Evolutionary conservation across 2,329 filamentous ascomycete genomes (phyloP), one percentile per base, ranked within the genome.

Genomic region (Cytospora piceae): DNA sequence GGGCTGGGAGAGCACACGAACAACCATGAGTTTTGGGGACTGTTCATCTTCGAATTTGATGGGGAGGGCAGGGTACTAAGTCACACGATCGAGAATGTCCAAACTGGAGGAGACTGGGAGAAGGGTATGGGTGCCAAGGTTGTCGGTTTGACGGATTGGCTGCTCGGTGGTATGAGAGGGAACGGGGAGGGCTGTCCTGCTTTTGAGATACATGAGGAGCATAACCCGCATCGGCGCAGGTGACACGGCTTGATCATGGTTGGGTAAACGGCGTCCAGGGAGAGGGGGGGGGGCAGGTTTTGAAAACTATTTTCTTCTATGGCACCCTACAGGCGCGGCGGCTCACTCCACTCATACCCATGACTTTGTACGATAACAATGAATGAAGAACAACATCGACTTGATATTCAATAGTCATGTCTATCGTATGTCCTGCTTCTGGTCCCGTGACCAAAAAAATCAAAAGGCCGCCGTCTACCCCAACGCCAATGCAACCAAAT

Each of bases 41-140:
- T 98, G 14, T 99, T 98, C 77, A 90, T 97, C 66, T 99, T 99
- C 76, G 92, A 96, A 70, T 99, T 99, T 75, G 95, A 98, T 74
- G 83, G 87, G 56, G 86, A 96, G 72, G 95, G 95, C 1, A 85
- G 93, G 69, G 87, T 99, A 42, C 78, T 91, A 57, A 93, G 87
- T 71, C 95, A 98, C 77, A 96, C 92, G 0, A 98, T 99, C 73
- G 95, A 99, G 78, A 92, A 96, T 78, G 91, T 92, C 1, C 91
- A 97, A 72, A 90, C 95, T 72, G 89, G 90, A 20, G 87, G 90
- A 49, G 87, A 92, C 67, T 96, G 90, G 87, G 94, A 97, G 72
- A 87, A 87, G 69, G 93, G 87, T 20, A 81, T 89, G n/a, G 87
- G 91, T 31, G 90, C 92, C 27, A 92, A 90, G 73, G 91, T 99